Evolutionary conservation across 139 green algal genomes (phyloP), one percentile per base, ranked within the genome.

Genomic region (Chlamydomonas eustigma): DNA sequence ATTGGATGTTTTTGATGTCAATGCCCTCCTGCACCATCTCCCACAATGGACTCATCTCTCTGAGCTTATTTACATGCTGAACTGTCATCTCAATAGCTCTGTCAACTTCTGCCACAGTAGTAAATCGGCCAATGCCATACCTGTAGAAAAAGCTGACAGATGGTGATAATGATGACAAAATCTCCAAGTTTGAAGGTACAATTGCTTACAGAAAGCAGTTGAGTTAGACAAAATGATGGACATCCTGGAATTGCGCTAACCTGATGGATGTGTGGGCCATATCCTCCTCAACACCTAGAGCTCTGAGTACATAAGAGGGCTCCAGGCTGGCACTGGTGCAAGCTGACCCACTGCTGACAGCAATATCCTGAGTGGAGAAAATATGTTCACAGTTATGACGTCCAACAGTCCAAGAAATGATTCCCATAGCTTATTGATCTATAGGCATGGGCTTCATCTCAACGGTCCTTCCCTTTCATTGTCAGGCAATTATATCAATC

Each of bases 21-120:
- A 99, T 90, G 6, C 95, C 95, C 79, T 97, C 91, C 78, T 97
- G 92, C 51, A 97, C 94, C 91, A 99, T 95, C 88, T 99, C 96
- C 94, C 94, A 99, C 50, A 99, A 88, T 0, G 96, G 96, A 52
- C 82, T 93, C 94, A 99, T 97, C 78, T 97, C 90, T 0, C 96
- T 85, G 80, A 99, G 88, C 89, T 98, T 97, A 64, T 94, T 85
- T 18, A 99, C 96, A 64, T 97, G 92, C 50, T 83, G 25, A 65
- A 96, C 93, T 0, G 94, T 98, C 78, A 91, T 81, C 22, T 83
- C 83, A 24, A 97, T 82, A 0, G 92, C 91, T 4, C 81, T 74
- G 78, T 96, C 92, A 37, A 99, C 88, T 85, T 99, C 95, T 37
- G 80, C 91, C 24, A 91, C 89, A 0, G 95, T 98, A 1, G 95